Percentiles rank a stretch among this genome's conserved stretches.
Evolutionary conservation across 78 protist species (phyloP).

Genomic region (Emiliania huxleyi): DNA sequence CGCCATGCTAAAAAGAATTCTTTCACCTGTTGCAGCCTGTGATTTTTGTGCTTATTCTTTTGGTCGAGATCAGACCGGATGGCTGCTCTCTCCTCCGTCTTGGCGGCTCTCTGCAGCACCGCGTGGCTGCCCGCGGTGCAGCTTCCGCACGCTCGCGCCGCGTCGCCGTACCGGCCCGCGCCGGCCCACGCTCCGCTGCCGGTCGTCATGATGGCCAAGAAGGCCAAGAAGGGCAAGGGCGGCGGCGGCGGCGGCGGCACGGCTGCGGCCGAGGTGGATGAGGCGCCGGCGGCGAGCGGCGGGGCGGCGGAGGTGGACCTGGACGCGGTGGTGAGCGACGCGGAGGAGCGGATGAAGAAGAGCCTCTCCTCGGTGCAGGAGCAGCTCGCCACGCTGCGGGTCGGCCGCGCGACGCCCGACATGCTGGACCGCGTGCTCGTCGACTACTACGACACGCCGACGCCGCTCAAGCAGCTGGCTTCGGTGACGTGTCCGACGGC

Average conservation of each 20-base stretch:
- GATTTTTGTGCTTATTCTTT: too few species aligned
- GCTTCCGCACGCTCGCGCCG: too few species aligned
- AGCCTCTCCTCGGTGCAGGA: not conserved
- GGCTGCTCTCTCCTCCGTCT: too few species aligned
- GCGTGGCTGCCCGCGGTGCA: too few species aligned
- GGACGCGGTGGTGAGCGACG: not conserved
- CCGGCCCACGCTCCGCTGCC: too few species aligned
- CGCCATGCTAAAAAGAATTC: too few species aligned
- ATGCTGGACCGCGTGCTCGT: not conserved
- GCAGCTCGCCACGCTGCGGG: not conserved
- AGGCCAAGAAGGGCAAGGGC: not conserved
- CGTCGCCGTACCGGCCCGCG: too few species aligned
- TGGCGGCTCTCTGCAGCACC: too few species aligned
- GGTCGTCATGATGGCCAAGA: not conserved
- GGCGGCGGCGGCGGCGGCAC: not conserved
- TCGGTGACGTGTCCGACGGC: not conserved
- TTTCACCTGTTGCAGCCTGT: too few species aligned
- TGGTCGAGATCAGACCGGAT: too few species aligned
- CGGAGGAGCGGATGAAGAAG: not conserved
- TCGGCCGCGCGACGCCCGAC: not conserved
- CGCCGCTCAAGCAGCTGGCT: conserved; percentile 23
- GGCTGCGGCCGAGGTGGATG: not conserved
- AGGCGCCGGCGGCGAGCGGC: not conserved
- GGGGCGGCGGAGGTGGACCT: not conserved
- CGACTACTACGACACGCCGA: conserved; percentile 4